Evolutionary conservation across 441 rosid species (phyloP).

Genomic region (Macaranga tanarius): DNA sequence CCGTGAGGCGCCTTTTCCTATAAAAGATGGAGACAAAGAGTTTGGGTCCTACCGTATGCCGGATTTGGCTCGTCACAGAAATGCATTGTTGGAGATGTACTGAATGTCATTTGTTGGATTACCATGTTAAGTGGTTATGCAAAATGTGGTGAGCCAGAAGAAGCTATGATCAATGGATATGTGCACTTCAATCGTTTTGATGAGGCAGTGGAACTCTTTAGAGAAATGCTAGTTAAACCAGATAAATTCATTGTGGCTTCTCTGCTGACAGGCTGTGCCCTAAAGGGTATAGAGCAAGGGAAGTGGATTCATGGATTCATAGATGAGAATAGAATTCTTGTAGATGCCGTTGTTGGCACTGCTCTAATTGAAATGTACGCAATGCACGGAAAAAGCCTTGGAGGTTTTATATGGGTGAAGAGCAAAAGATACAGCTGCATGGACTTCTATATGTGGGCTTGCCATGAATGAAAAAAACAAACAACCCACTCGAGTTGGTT

Average conservation of each 20-base stretch:
- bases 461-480: constrained; percentile 52
- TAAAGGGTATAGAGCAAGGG: constrained; percentile 60
- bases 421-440: constrained; percentile 50
- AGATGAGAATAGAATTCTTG: constrained; percentile 32
- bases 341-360: constrained; percentile 54
- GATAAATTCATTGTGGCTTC: constrained; percentile 51
- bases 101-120: constrained; percentile 62
- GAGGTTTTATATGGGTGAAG: constrained; percentile 37
- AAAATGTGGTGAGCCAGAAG: constrained; percentile 37
- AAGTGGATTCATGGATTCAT: constrained; percentile 65
- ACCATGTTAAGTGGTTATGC: constrained; percentile 47
- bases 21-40: no score
- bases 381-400: constrained; percentile 46
- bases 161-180: constrained; percentile 65
- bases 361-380: constrained; percentile 71
- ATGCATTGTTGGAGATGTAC: constrained; percentile 60
- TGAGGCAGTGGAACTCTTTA: constrained; percentile 54
- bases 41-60: no score
- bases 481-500: constrained; percentile 49
- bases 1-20: no score
- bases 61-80: no score
- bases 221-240: constrained; percentile 54
- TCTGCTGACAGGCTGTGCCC: constrained; percentile 63
- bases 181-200: constrained; percentile 51
- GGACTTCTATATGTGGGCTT: constrained; percentile 62